Conservation (phyloP, 768 basidiomycete species). For the Lactarius pseudohatsudake region DNA sequence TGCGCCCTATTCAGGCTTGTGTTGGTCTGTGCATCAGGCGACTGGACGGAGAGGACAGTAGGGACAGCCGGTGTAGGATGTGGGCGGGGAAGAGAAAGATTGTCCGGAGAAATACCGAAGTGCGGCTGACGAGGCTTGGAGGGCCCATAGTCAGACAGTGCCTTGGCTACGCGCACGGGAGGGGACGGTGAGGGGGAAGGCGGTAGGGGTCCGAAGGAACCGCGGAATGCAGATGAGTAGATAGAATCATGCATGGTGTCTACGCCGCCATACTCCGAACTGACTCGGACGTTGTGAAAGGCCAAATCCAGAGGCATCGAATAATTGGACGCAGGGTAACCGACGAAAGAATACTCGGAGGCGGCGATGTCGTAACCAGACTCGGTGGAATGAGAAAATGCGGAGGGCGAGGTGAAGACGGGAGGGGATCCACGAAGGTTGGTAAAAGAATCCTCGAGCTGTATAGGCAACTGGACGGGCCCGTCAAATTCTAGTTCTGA, state of each 20-base stretch:
- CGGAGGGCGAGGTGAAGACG: conserved; percentile 69
- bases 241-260: conserved; percentile 16
- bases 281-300: conserved; percentile 59
- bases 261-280: conserved; percentile 51
- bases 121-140: conserved; percentile 32
- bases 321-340: conserved; percentile 46
- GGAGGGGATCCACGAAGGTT: conserved; percentile 63
- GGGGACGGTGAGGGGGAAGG: conserved; percentile 24
- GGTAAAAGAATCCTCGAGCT: conserved; percentile 55
- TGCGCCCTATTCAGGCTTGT: conserved; percentile 77
- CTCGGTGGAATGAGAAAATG: conserved; percentile 77
- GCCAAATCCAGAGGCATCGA: conserved; percentile 60
- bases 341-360: conserved; percentile 50
- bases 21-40: conserved; percentile 41
- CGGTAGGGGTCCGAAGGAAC: conserved; percentile 24
- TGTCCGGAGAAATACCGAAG: conserved; percentile 32
- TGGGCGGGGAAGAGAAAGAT: conserved; percentile 49
- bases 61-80: conserved; percentile 47
- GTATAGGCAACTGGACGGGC: conserved; percentile 53
- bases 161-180: conserved; percentile 28
- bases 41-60: conserved; percentile 39
- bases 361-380: conserved; percentile 70
- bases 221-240: conserved; percentile 27
- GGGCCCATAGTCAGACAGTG: conserved; percentile 27
- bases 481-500: conserved; percentile 65